Percentiles rank a stretch among this genome's conserved stretches.
Conservation (phyloP, 2,329 filamentous ascomycete genomes). For the Talaromyces pinophilus region DNA sequence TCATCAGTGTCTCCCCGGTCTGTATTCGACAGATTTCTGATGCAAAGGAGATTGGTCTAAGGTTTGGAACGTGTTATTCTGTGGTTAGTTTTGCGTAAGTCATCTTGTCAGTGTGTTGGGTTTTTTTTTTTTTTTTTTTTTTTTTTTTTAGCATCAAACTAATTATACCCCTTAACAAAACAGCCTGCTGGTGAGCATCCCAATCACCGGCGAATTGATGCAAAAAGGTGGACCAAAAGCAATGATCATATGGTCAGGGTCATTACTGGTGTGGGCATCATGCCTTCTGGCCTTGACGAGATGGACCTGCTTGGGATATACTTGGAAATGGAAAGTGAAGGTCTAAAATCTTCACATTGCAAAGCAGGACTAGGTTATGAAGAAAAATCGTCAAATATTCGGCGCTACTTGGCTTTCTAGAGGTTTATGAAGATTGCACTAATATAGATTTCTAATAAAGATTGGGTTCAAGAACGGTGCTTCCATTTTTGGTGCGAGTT, state of each 20-base stretch:
- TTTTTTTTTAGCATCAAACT: neutral
- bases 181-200: constrained; percentile 50
- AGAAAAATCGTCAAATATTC: neutral
- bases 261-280: constrained; percentile 43
- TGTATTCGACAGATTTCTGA: constrained; percentile 53
- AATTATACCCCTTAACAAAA: neutral
- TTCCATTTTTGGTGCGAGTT: neutral
- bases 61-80: constrained; percentile 54
- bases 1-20: constrained; percentile 48
- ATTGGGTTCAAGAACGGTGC: neutral
- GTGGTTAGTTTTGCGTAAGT: constrained; percentile 49
- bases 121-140: neutral
- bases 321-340: constrained; percentile 42
- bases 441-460: neutral
- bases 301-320: constrained; percentile 43
- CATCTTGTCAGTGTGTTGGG: neutral
- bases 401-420: neutral
- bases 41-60: constrained; percentile 50
- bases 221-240: constrained; percentile 48
- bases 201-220: constrained; percentile 53
- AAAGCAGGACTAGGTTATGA: neutral
- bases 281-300: constrained; percentile 38
- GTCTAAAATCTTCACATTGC: constrained; percentile 28
- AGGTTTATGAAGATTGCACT: neutral
- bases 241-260: constrained; percentile 50